phyloP scores from a whole-genome alignment of 345 rosid species.

The Xanthoceras sorbifolium region DNA sequence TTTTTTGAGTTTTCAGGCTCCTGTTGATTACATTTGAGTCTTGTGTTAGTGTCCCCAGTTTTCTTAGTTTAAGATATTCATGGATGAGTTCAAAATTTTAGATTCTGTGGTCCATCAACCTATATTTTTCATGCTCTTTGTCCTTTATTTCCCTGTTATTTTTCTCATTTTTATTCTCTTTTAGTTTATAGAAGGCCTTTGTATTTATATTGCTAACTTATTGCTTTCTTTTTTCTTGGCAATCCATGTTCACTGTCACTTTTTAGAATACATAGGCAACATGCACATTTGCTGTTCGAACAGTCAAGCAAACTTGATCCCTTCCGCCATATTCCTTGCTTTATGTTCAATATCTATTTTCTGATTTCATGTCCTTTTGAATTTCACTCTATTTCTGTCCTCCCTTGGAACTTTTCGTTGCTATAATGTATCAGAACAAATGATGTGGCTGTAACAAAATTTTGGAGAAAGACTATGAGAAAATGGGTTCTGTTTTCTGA shows the following conservation, averaged over 20 bases:
- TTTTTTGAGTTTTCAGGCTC: background rate
- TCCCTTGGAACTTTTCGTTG: background rate
- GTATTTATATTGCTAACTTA: background rate
- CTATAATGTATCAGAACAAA: background rate
- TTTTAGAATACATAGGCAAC: too few relatives aligned
- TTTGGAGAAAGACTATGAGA: background rate
- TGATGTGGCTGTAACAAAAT: background rate
- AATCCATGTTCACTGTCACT: background rate
- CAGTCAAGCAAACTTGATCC: too few relatives aligned
- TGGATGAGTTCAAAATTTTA: background rate
- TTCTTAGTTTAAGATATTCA: background rate
- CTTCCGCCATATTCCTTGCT: too few relatives aligned
- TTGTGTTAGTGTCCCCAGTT: background rate
- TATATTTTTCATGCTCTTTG: too few relatives aligned
- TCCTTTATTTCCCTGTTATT: too few relatives aligned
- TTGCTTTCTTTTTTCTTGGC: background rate
- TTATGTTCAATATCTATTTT: too few relatives aligned
- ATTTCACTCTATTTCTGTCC: background rate
- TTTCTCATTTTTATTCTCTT: too few relatives aligned
- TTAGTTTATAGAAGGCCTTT: background rate
- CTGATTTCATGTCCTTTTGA: background rate
- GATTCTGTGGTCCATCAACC: background rate
- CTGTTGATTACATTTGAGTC: background rate
- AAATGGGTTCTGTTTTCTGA: background rate
- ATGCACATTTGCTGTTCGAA: too few relatives aligned